phyloP scores from a whole-genome alignment of 139 green algal genomes.

The Nannochloris sp. region DNA sequence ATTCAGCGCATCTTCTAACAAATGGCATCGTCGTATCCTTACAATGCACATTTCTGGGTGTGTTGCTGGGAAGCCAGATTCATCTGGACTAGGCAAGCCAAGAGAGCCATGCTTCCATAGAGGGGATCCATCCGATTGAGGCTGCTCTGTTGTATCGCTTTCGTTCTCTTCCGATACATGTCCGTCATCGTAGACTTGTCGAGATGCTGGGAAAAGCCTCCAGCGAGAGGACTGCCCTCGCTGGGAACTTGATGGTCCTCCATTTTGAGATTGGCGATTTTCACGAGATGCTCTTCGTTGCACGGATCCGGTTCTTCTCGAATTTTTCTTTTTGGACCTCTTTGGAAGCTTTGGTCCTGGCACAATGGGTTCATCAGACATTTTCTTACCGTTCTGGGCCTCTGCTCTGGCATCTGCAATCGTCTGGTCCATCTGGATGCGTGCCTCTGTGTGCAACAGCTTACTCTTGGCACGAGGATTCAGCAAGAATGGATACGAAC shows the following conservation, averaged over 20 bases:
- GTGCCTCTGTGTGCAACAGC: constrained; percentile 69
- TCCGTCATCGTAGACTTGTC: background rate
- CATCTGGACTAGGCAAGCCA: constrained; percentile 46
- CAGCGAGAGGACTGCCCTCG: background rate
- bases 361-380: constrained; percentile 43
- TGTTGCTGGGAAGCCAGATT: constrained; percentile 48
- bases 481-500: constrained; percentile 86
- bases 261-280: background rate
- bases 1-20: constrained; percentile 78
- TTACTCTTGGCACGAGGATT: constrained; percentile 79
- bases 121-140: constrained; percentile 2
- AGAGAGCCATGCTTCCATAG: constrained; percentile 40
- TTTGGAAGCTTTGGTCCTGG: constrained; percentile 17
- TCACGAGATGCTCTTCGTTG: background rate
- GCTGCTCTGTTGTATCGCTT: background rate
- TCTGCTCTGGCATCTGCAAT: constrained; percentile 9
- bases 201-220: background rate
- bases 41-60: constrained; percentile 90
- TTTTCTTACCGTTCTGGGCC: background rate
- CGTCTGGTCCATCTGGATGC: constrained; percentile 51
- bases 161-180: constrained; percentile 17
- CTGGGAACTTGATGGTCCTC: background rate
- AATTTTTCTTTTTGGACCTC: background rate
- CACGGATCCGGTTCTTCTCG: background rate
- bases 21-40: constrained; percentile 69